These are phyloP conservation scores for Cladosporium sp. DNA, from an alignment of 2,329 filamentous ascomycete species.

Conservation along the genomic window DNA sequence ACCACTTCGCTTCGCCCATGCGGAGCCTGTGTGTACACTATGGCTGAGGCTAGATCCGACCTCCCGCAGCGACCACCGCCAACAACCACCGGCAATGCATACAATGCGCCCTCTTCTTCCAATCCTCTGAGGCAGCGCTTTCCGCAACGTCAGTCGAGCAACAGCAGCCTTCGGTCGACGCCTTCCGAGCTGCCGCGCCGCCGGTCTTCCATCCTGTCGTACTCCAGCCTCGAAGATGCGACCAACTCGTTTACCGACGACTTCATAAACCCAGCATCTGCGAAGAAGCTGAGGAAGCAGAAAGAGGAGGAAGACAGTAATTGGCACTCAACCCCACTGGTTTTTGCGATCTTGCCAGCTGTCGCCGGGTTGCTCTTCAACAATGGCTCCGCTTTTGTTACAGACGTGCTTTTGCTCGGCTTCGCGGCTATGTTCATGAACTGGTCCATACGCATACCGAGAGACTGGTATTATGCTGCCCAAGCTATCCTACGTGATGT, in stretches of 20 bases:
- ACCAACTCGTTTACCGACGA: slow-evolving; percentile 67
- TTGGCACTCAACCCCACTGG: slow-evolving; percentile 79
- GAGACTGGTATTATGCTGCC: slow-evolving; percentile 62
- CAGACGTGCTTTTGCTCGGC: slow-evolving; percentile 77
- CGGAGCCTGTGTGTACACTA: not conserved
- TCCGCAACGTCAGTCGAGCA: slow-evolving; percentile 23
- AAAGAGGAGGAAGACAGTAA: slow-evolving; percentile 58
- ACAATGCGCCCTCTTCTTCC: slow-evolving; percentile 7
- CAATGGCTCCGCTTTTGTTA: slow-evolving; percentile 79
- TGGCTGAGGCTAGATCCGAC: slow-evolving; percentile 19
- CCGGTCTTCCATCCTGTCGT: slow-evolving; percentile 76
- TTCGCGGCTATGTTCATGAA: slow-evolving; percentile 85
- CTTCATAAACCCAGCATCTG: slow-evolving; percentile 56
- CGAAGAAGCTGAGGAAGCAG: slow-evolving; percentile 32
- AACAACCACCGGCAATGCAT: slow-evolving; percentile 5
- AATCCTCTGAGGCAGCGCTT: slow-evolving; percentile 24
- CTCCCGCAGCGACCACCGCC: slow-evolving; percentile 7
- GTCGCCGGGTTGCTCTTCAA: slow-evolving; percentile 81
- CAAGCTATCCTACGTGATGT: slow-evolving; percentile 35
- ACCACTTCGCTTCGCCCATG: not conserved
- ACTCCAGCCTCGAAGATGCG: slow-evolving; percentile 70
- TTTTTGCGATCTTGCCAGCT: slow-evolving; percentile 80
- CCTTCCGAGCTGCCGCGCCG: slow-evolving; percentile 49
- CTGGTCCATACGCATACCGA: slow-evolving; percentile 88
- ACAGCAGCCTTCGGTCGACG: slow-evolving; percentile 22